These are phyloP conservation scores for Pseudocercospora musae DNA, from an alignment of 2,329 filamentous ascomycete species.

Conservation along the genomic window DNA sequence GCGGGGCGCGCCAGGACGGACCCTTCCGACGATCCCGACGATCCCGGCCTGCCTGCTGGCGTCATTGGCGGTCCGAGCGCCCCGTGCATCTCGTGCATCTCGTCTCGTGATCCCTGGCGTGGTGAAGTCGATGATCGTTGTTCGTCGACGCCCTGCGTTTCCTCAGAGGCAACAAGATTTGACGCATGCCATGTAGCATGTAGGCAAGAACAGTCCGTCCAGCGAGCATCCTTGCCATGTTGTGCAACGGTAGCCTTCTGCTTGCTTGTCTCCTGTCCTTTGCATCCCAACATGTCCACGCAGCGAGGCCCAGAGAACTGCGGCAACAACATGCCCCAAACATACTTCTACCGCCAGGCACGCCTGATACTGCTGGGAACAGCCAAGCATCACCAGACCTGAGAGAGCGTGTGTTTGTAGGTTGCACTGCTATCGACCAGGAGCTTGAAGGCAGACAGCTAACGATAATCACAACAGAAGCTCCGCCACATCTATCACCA, in stretches of 20 bases:
- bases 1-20: not conserved
- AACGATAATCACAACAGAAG: conserved; percentile 40
- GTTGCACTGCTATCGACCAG: not conserved
- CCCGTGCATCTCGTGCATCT: conserved; percentile 1
- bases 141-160: not conserved
- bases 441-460: not conserved
- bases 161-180: conserved; percentile 11
- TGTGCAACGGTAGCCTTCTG: conserved; percentile 23
- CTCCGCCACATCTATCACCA: conserved; percentile 92
- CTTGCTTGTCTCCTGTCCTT: conserved; percentile 17
- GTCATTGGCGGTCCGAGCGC: not conserved
- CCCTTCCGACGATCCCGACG: not conserved
- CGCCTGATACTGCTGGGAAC: not conserved
- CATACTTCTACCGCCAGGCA: conserved; percentile 9
- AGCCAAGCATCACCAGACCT: not conserved
- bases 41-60: no score
- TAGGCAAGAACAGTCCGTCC: no score
- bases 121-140: not conserved
- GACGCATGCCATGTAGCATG: not conserved
- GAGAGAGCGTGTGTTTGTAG: conserved; percentile 12
- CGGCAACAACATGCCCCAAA: not conserved
- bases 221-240: conserved; percentile 15
- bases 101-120: conserved; percentile 2
- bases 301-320: conserved; percentile 12
- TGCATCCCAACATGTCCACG: conserved; percentile 6